Evolutionary conservation across 108 stramenopile species (phyloP), one percentile per base, ranked within the genome.

Genomic region (Cyclotella atomus): DNA sequence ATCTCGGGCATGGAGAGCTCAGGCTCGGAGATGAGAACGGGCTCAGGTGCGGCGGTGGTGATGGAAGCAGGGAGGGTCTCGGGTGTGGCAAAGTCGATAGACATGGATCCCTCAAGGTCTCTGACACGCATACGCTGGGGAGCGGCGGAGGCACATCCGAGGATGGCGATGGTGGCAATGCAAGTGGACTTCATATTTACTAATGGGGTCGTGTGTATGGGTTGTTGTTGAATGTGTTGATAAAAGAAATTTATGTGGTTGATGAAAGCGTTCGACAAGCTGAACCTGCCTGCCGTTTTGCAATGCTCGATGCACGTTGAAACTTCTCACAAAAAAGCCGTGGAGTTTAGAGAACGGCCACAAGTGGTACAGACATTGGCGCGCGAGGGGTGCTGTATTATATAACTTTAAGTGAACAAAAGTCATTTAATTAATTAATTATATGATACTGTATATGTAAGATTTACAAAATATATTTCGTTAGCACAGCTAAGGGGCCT

Each of bases 131-230:
- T 62, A 25, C 66, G 66, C 1, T 35, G 66, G 24, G 66, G 50
- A 24, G 50, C 50, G 35, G 66, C 66, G 52, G 66, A 68, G 33
- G 35, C 50, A 28, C 50, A 54, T 68, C 66, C 66, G 52, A 68
- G 14, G 35, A 68, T 68, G 52, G 66, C 66, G 66, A 36, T 20
- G 52, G 66, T 68, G 20, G 52, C 52, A 21, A 68, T 68, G 52
- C 66, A 68, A n/a, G n/a, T n/a, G 16, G 66, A 10, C 66, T 68
- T 68, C 66, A 68, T 68, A n/a, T 17, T 61, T 52, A 33, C 57
- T 41, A 4, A 14, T 8, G 24, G 55, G 7, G 43, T 20, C 23
- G 3, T 30, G 43, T 47, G 36, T 21, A 10, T 65, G 44, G 16
- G 62, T 25, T 25, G 17, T 14, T 12, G 45, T 30, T 2, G 19